Evolutionary conservation across 495 filamentous ascomycete species (phyloP), one percentile per base, ranked within the genome.

Genomic region (Penicillium silybi): DNA sequence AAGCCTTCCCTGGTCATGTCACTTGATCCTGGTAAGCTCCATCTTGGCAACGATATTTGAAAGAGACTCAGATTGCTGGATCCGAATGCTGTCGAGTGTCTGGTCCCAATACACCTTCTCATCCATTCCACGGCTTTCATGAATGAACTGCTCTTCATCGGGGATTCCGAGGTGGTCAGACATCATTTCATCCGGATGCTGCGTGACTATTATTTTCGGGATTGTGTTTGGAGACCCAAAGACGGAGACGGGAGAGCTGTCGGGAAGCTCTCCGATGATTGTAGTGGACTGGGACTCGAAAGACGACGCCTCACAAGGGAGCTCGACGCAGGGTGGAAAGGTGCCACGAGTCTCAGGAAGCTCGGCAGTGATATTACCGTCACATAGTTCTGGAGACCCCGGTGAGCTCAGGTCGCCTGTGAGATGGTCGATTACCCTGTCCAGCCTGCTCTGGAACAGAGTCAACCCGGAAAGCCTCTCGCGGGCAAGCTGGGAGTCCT

Each of bases 191-290:
- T 45, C 48, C 0, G 52, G 41, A 4, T 40, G 17, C 17, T 52
- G 41, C 2, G 57, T 56, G 7, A 60, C 50, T 27, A 53, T 53
- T 7, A 59, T 52, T 22, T 44, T 58, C 1, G 56, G 56, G 22
- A 53, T 29, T 39, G 40, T 11, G 11, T 4, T 25, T 4, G 32
- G 11, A 22, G 51, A 19, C 13, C 35, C 13, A 9, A 44, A 3
- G 1, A 6, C 9, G n/a, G n/a, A n/a, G 8, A 22, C 8, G 4
- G 32, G 25, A 3, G 19, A n/a, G 10, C 48, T 23, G 1, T 35
- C 41, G 17, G 56, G 48, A 15, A 59, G 32, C 34, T 59, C 56
- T 8, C 44, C 51, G 16, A 59, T 19, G 9, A 40, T 6, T 7
- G 41, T 38, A 9, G 25, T 22, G 11, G 52, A 29, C 13, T 51